A percentile compares a stretch with the other conserved stretches of the same genome.
Conservation (phyloP, 306 rosid genomes). For the Lathyrus aphaca region DNA sequence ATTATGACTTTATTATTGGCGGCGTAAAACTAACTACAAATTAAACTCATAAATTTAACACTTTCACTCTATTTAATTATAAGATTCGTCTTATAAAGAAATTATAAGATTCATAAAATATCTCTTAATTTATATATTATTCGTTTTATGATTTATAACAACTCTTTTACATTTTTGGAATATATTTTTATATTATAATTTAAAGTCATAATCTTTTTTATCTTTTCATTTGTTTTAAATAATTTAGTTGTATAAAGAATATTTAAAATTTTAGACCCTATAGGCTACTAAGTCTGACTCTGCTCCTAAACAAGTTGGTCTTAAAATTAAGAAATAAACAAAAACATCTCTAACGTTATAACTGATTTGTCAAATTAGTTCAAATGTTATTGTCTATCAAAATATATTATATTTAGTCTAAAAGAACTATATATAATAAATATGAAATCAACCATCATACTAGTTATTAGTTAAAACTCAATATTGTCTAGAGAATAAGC, state of each 20-base stretch:
- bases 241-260: neutral
- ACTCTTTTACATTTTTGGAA: too few species aligned
- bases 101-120: too few species aligned
- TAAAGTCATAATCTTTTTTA: neutral
- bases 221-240: neutral
- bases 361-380: neutral
- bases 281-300: neutral
- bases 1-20: too few species aligned
- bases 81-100: too few species aligned
- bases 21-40: too few species aligned
- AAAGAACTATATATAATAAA: neutral
- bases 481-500: neutral
- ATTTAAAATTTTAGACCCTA: neutral
- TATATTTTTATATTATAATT: neutral
- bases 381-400: neutral
- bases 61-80: too few species aligned
- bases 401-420: neutral
- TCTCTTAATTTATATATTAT: too few species aligned
- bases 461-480: neutral
- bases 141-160: too few species aligned
- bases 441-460: neutral
- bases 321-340: neutral
- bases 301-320: neutral
- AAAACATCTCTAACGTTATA: neutral
- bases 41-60: too few species aligned